Evolutionary conservation across 1,284 basidiomycete species (phyloP), one percentile per base, ranked within the genome.

Genomic region (Blastosporella zonata): DNA sequence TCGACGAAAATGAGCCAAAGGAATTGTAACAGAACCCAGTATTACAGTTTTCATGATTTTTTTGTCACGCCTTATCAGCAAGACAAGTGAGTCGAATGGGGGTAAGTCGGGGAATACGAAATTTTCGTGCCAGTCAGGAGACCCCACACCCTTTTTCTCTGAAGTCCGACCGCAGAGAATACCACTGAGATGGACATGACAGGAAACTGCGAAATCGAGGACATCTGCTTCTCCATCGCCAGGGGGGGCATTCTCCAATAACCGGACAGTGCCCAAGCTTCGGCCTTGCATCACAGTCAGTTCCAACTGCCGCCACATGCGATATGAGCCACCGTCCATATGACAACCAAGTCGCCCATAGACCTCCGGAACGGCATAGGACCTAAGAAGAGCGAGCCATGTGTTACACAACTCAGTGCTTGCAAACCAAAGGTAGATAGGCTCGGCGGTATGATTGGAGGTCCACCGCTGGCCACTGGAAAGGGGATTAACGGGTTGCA

Each of bases 281-380:
- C 87, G 81, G 21, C 79, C 87, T 66, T 87, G 82, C 28, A 83
- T 71, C 43, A 89, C 72, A 21, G 75, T 76, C 12, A 90, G 69
- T 54, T 88, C 81, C 27, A 90, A 77, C 62, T 89, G 85, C 46
- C 89, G 75, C 87, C 88, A 91, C 78, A 91, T 87, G 46, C 88
- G 81, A 62, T 90, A 91, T 15, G 84, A 77, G 4, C 87, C 87
- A 34, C 84, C 86, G 54, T 86, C 84, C 35, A 67, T 58, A n/a
- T 77, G 71, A 39, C 73, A 73, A 51, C 74, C 68, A 60, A 73
- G 69, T 49, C 75, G 74, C 9, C 87, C 87, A 59, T 89, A 88
- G 43, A 87, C 78, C 62, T 91, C 88, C 0, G 88, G 83, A 45
- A 77, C 73, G 4, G 89, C 82, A 63, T 87, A 89, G 0, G 89